Base-by-base conservation (phyloP, 2,329 filamentous ascomycete species). In the Penicillium thymicola region DNA sequence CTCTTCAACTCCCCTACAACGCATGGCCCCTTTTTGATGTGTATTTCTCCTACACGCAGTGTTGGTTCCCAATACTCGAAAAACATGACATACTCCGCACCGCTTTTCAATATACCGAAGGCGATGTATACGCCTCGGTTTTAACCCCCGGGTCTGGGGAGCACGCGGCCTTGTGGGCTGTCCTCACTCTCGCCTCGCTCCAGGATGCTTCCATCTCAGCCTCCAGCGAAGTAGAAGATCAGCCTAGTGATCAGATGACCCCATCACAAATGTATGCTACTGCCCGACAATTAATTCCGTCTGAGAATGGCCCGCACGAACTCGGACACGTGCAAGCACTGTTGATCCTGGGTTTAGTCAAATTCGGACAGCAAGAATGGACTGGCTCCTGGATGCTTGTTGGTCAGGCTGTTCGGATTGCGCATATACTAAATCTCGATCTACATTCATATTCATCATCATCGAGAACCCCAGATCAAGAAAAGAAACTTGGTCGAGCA, bases 31-130 rank as follows among this genome's bases (percentile, higher is more conserved):
- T 92, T 4, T 75, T 92, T 38, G 87, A 91, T 62, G 80, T 88
- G 5, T 92, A 90, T 68, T 89, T 90, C 58, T 83, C 87, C 1
- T 90, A 89, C 64, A 89, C 86, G 0, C 87, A 92, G 68, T 85
- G 82, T 51, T 92, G 89, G 89, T 79, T 92, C 27, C 89, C 89
- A 0, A 85, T 92, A 27, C 77, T 88, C 11, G 86, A 90, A 60
- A 88, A 86, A 59, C 82, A 87, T 47, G 80, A 82, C 41, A 75
- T 89, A 5, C 75, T 87, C 30, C 80, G 80, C 27, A 84, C 83
- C 32, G 70, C 70, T 14, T 73, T 70, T 37, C 69, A 67, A 34
- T 69, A 72, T 28, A 63, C 65, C 14, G 67, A 72, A 58, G 63
- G 66, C 21, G 65, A 70, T 34, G 63, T 63, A 13, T 60, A 57